Evolutionary conservation across 106 monocot genomes (phyloP).

Genomic region (Phalaenopsis aphrodite): DNA sequence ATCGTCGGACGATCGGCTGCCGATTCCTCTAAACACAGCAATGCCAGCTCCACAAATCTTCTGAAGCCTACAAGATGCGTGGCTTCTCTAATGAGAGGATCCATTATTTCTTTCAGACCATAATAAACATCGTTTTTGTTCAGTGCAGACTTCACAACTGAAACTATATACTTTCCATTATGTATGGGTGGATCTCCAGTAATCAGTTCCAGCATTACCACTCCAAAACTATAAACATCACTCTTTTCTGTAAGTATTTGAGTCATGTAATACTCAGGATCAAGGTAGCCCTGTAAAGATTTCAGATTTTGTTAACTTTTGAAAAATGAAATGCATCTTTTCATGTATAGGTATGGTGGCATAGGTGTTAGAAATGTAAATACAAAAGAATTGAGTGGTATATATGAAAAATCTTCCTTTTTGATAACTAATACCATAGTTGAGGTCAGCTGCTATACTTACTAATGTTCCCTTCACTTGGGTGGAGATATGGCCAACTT

Average conservation of each 20-base stretch:
- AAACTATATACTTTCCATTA: slow-evolving; percentile 44
- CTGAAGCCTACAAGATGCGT: slow-evolving; percentile 22
- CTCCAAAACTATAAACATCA: slow-evolving; percentile 78
- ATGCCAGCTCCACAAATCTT: slow-evolving; percentile 44
- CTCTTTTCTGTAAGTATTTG: slow-evolving; percentile 67
- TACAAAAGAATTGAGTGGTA: too few relatives aligned
- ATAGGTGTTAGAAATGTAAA: too few relatives aligned
- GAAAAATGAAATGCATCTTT: too few relatives aligned
- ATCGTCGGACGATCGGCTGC: slow-evolving; percentile 41
- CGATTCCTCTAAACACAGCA: slow-evolving; percentile 52
- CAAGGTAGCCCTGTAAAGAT: slow-evolving; percentile 55
- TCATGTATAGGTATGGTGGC: too few relatives aligned
- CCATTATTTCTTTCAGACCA: slow-evolving; percentile 39
- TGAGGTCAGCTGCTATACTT: background rate
- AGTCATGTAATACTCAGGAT: slow-evolving; percentile 74
- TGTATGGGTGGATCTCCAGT: slow-evolving; percentile 40
- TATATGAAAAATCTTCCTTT: too few relatives aligned
- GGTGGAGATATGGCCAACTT: slow-evolving; percentile 33
- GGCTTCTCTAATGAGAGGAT: slow-evolving; percentile 30
- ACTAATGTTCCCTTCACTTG: slow-evolving; percentile 61
- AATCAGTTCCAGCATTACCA: slow-evolving; percentile 73
- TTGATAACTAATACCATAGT: too few relatives aligned
- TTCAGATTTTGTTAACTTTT: background rate
- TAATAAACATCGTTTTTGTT: slow-evolving; percentile 31
- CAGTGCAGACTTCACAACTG: slow-evolving; percentile 27